Conservation (phyloP, 192 early-diverging fungal genomes). For the Backusella morwellensis region DNA sequence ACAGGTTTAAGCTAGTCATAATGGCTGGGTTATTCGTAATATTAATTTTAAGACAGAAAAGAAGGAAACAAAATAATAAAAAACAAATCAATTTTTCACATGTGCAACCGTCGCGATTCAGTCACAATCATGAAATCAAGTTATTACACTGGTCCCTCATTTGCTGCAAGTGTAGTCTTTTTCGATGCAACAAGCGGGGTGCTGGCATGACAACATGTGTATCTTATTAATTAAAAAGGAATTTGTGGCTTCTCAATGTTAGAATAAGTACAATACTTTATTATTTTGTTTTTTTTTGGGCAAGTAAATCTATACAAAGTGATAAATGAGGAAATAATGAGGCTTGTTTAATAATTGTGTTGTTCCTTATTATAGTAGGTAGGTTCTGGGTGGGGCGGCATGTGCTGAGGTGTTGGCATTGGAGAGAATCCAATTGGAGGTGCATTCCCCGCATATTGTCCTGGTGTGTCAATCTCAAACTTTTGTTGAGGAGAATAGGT, state of each 20-base stretch:
- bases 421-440: slow-evolving; percentile 6
- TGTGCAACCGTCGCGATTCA: no score
- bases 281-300: background rate
- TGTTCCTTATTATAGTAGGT: slow-evolving; percentile 4
- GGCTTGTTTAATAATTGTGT: background rate
- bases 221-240: no score
- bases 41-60: background rate
- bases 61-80: background rate
- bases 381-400: slow-evolving; percentile 33
- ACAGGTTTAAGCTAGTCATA: background rate
- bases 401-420: slow-evolving; percentile 16
- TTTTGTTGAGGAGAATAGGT: background rate
- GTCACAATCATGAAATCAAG: no score
- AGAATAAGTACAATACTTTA: no score
- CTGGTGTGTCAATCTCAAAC: slow-evolving; percentile 1
- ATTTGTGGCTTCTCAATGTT: background rate
- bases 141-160: no score
- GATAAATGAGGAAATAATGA: background rate
- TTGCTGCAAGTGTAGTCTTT: no score
- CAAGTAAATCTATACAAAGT: background rate
- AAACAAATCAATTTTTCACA: background rate
- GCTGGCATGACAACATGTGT: no score
- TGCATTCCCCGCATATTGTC: background rate
- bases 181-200: no score
- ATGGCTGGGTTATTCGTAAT: background rate